Conservation (phyloP, 352 stramenopile species). For the Globisporangium iwayamae region DNA sequence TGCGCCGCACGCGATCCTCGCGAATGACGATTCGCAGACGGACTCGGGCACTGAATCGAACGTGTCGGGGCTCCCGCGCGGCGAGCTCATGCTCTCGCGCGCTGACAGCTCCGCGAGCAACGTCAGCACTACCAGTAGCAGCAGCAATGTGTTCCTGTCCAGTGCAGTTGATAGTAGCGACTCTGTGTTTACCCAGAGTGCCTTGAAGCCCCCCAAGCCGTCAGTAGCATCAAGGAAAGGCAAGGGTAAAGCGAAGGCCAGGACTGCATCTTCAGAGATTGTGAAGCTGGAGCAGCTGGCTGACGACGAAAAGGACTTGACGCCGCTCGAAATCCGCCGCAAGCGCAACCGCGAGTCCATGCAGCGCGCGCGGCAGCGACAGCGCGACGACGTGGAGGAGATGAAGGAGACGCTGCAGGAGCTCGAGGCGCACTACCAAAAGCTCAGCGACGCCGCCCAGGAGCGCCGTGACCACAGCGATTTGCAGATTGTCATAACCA, state of each 20-base stretch:
- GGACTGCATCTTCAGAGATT: background rate
- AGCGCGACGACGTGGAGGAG: slow-evolving; percentile 45
- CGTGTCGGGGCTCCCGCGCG: background rate
- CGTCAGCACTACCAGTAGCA: background rate
- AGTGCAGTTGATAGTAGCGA: background rate
- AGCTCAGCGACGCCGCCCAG: slow-evolving; percentile 33
- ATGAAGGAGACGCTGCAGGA: slow-evolving; percentile 47
- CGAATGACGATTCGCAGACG: slow-evolving; percentile 26
- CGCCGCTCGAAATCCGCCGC: slow-evolving; percentile 43
- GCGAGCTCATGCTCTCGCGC: slow-evolving; percentile 1
- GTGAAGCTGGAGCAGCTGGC: slow-evolving; percentile 9
- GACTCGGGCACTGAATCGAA: slow-evolving; percentile 21
- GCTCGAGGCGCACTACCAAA: slow-evolving; percentile 41
- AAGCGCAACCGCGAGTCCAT: slow-evolving; percentile 60
- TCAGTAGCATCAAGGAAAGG: slow-evolving; percentile 10
- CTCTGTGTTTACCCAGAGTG: background rate
- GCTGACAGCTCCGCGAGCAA: slow-evolving; percentile 5
- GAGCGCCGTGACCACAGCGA: slow-evolving; percentile 17
- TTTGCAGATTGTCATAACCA: background rate
- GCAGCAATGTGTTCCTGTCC: background rate
- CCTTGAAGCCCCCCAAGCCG: background rate
- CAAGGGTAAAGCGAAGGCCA: background rate
- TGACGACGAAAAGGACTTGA: slow-evolving; percentile 33
- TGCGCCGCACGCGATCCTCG: slow-evolving; percentile 20
- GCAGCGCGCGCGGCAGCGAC: slow-evolving; percentile 38